Base-by-base conservation (phyloP, 2,329 filamentous ascomycete genomes). In the Drechslerella dactyloides region DNA sequence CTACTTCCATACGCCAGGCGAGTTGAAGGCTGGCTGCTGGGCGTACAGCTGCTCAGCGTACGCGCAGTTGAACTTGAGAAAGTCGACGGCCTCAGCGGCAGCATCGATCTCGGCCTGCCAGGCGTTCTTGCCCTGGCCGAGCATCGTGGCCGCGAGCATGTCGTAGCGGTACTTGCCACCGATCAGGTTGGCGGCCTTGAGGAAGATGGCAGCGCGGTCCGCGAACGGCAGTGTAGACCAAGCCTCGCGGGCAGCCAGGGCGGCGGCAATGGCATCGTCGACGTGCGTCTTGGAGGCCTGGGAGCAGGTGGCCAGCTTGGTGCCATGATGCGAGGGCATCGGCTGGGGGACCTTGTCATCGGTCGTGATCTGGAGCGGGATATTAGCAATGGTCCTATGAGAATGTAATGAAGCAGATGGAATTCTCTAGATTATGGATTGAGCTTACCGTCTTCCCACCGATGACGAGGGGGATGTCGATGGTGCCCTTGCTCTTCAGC, bases 31-130 rank as follows among this genome's bases (percentile, higher is more conserved):
- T 13, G 93, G 93, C 81, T 99, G 94, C 79, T 91, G 87, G 40
- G 86, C 86, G 79, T 97, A 96, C 63, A 96, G 83, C 79, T 97
- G 90, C 81, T 96, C 89, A 27, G 93, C 93, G 78, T 94, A 97
- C 80, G 93, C 87, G 59, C 97, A 93, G 78, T 94, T 94, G 83
- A 97, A 96, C 78, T 92, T 87, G 79, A 97, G 83, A 81, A 97
- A 97, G 80, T 99, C 93, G 76, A 87, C 89, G 76, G 96, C 82
- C 84, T 99, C 94, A 7, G 93, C 93, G 17, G 93, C 93, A 42
- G 93, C 86, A 80, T 97, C 93, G 74, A 97, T 97, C 84, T 99
- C 93, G n/a, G 94, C 93, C 81, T 99, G 93, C 92, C 92, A 97
- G 53, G 91, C 91, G 80, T 97, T 97, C 86, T 97, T 97, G 77